phyloP scores from a whole-genome alignment of 2,329 filamentous ascomycete genomes.

The Colletotrichum incanum region DNA sequence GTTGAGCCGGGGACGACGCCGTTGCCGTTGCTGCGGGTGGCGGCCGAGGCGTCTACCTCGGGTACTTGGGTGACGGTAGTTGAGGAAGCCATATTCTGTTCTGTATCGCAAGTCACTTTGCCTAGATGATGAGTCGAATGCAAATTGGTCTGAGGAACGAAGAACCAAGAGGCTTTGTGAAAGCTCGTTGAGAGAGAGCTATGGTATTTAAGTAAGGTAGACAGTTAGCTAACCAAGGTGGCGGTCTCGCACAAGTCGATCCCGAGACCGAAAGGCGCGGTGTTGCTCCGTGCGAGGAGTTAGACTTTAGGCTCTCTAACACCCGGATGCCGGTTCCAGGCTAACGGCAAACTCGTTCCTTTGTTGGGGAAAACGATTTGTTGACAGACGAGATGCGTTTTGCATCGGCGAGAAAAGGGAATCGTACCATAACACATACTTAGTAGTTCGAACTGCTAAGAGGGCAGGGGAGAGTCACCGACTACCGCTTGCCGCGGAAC shows the following conservation, averaged over 20 bases:
- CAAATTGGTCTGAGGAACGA: background rate
- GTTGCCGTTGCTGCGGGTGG: conserved; percentile 13
- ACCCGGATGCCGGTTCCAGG: background rate
- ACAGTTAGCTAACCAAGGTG: background rate
- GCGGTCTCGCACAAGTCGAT: background rate
- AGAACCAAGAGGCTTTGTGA: no score
- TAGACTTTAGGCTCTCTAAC: background rate
- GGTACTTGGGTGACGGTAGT: conserved; percentile 20
- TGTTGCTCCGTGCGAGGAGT: background rate
- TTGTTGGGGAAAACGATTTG: background rate
- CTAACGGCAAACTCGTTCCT: background rate
- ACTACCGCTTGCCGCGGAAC: conserved; percentile 31
- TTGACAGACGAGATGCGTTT: background rate
- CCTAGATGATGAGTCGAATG: background rate
- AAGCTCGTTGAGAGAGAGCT: background rate
- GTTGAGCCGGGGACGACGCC: background rate
- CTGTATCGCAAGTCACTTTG: background rate
- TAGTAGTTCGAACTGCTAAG: background rate
- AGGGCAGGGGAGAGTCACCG: background rate
- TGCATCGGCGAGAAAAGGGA: background rate
- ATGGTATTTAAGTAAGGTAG: background rate
- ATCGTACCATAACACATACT: background rate
- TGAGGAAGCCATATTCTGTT: conserved; percentile 24
- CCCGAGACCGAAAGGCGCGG: background rate
- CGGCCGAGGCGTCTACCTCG: conserved; percentile 15